Conservation (phyloP, 2,329 filamentous ascomycete genomes). For the Fusarium lateritium region DNA sequence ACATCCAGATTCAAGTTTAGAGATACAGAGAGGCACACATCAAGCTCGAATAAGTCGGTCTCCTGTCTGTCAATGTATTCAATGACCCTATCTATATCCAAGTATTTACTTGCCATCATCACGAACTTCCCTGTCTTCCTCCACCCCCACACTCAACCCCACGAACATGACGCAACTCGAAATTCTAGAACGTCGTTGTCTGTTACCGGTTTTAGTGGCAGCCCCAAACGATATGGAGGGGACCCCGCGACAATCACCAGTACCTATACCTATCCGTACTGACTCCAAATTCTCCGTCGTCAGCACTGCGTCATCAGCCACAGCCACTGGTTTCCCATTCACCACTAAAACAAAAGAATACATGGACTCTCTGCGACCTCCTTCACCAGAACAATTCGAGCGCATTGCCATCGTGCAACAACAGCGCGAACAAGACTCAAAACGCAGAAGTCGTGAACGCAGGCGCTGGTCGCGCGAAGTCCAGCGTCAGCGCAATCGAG, state of each 20-base stretch:
- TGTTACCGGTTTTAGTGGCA: conserved; percentile 37
- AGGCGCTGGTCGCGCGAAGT: conserved; percentile 55
- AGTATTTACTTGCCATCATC: conserved; percentile 3
- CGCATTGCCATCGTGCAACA: conserved; percentile 66
- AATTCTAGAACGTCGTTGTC: conserved; percentile 43
- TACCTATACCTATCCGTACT: conserved; percentile 1
- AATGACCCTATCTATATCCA: neutral
- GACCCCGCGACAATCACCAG: conserved; percentile 36
- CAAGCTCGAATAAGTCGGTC: neutral
- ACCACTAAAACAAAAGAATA: conserved; percentile 59
- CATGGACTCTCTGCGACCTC: conserved; percentile 65
- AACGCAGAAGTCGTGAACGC: conserved; percentile 58
- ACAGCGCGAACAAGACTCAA: conserved; percentile 61
- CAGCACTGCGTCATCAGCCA: conserved; percentile 37
- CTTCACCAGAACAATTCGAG: conserved; percentile 62
- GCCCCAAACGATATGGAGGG: conserved; percentile 18
- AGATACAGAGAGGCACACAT: neutral
- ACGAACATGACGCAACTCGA: conserved; percentile 46
- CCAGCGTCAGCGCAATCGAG: conserved; percentile 44
- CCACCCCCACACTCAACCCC: conserved; percentile 32
- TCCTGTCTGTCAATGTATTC: conserved; percentile 5
- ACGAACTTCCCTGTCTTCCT: conserved; percentile 10
- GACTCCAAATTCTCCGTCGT: conserved; percentile 36
- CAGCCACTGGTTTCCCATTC: conserved; percentile 13
- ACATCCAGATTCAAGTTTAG: conserved; percentile 5